Base-by-base conservation (phyloP, 2,329 filamentous ascomycete genomes). In the Aspergillus hortae region DNA sequence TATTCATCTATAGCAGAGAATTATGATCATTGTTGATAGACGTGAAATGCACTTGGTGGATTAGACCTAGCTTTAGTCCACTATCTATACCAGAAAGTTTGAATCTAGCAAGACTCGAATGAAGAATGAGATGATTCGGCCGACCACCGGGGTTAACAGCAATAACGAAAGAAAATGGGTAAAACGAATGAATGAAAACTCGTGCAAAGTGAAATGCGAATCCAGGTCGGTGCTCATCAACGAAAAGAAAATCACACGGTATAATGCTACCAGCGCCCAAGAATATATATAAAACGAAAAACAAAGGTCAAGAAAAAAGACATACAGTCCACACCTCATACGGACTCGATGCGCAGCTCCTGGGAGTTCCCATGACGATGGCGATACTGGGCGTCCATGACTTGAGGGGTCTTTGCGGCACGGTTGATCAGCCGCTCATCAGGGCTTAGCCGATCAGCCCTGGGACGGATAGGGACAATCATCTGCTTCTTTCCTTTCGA, bases 381-480 rank as follows among this genome's bases (percentile, higher is more conserved):
- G 11, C 65, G 63, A 21, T 49, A 43, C 12, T 62, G 53, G 7
- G 56, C 66, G 49, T 66, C 67, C 46, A 61, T 63, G 9, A 69
- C 60, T 21, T 56, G 59, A 2, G 68, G 62, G 1, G 61, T 68
- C 36, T 61, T 58, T 1, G 64, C 61, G 44, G 56, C 61, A 32
- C 62, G 61, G 11, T 59, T 59, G 1, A 69, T 60, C 17, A 67
- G 55, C 9, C 67, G 59, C 52, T 71, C 69, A 19, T 66, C 61
- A 2, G 58, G 55, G 38, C 54, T 58, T 19, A 63, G 47, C 14
- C 62, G 61, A 42, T 62, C 63, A 4, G 56, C 44, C 9, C 62
- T 58, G 2, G 62, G 48, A 11, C 63, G 57, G 11, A 73, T 62
- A 0, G 72, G 70, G 6, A 74, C 67, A 6, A 74, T 56, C n/a